Evolutionary conservation across 345 rosid species (phyloP).

Genomic region (Melaleuca quinquenervia): DNA sequence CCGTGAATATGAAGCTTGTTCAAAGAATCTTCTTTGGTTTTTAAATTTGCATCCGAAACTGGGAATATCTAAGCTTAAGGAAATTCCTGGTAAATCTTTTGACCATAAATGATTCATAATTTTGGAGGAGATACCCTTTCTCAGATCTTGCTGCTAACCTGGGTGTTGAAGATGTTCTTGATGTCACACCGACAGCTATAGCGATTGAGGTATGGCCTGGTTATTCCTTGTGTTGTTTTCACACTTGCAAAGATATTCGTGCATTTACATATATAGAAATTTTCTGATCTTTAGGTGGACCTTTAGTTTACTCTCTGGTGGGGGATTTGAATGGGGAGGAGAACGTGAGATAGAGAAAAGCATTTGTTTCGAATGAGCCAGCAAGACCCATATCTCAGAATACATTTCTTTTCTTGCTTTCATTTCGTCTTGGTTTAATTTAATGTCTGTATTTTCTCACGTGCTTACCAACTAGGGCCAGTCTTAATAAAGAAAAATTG

Average conservation of each 20-base stretch:
- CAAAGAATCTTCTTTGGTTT: background rate
- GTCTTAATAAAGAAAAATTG: background rate
- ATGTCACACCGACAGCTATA: constrained; percentile 22
- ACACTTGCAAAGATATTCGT: background rate
- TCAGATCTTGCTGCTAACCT: constrained; percentile 19
- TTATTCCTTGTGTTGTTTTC: background rate
- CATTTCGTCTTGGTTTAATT: background rate
- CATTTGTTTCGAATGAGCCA: background rate
- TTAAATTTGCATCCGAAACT: background rate
- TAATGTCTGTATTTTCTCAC: background rate
- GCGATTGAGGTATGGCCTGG: constrained; percentile 24
- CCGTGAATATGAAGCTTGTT: background rate
- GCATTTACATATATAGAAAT: background rate
- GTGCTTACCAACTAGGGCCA: background rate
- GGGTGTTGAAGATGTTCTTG: constrained; percentile 17
- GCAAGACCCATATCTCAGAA: background rate
- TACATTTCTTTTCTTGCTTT: background rate
- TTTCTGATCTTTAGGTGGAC: background rate
- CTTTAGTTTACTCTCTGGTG: background rate
- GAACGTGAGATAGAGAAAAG: background rate
- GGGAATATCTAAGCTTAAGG: background rate
- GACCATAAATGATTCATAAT: background rate
- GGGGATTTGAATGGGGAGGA: background rate
- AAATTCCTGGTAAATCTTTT: background rate
- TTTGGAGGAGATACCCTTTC: background rate